These are phyloP conservation scores for Phalaenopsis aphrodite DNA, from an alignment of 106 monocot genomes.

Conservation along the genomic window DNA sequence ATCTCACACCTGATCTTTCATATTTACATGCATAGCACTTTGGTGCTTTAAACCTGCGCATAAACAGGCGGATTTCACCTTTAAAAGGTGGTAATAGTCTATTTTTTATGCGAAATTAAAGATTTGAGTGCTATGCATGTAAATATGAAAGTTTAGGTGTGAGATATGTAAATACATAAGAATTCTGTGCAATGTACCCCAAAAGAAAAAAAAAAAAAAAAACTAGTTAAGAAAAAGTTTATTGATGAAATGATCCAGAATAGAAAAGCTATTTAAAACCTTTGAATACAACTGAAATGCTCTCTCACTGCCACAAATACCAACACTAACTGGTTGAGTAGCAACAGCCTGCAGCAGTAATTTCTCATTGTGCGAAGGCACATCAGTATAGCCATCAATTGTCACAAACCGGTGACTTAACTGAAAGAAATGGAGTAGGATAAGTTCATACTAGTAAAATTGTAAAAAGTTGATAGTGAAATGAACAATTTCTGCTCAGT, in stretches of 20 bases:
- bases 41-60: too few species aligned
- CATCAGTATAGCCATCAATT: constrained; percentile 83
- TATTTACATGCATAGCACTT: too few species aligned
- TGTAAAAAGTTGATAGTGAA: not conserved
- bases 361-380: constrained; percentile 71
- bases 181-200: too few species aligned
- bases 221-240: not conserved
- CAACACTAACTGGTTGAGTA: constrained; percentile 90
- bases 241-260: not conserved
- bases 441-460: not conserved
- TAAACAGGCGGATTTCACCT: too few species aligned
- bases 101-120: too few species aligned
- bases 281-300: constrained; percentile 82
- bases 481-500: not conserved
- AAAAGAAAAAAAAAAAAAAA: not conserved
- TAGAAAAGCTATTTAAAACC: constrained; percentile 20
- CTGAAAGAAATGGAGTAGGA: constrained; percentile 24
- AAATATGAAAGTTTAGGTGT: too few species aligned
- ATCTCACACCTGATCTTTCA: too few species aligned
- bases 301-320: constrained; percentile 89
- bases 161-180: too few species aligned
- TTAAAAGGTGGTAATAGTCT: too few species aligned
- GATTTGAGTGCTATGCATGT: too few species aligned
- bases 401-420: constrained; percentile 58
- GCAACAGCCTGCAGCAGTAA: constrained; percentile 69